Evolutionary conservation across 1,284 basidiomycete genomes (phyloP).

Genomic region (Melampsora abietis-canadensis): DNA sequence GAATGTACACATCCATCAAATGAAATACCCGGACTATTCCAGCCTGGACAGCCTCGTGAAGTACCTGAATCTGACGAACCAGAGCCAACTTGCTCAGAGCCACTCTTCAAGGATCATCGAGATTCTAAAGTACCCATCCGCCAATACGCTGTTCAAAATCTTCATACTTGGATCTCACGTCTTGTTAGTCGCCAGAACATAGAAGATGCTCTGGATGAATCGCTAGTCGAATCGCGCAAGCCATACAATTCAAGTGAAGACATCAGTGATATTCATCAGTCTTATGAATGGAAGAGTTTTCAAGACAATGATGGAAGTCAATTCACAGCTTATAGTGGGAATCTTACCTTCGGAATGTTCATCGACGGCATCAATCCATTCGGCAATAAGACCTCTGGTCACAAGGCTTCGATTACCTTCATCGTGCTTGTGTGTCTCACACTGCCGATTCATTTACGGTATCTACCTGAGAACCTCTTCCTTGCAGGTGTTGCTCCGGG

Average conservation of each 20-base stretch:
- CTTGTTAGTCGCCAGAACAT: background rate
- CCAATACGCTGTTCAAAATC: background rate
- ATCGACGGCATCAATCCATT: conserved; percentile 4
- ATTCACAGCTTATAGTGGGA: background rate
- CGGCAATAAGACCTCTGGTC: background rate
- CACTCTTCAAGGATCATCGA: background rate
- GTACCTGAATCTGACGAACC: background rate
- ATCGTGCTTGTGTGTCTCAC: background rate
- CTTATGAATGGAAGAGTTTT: background rate
- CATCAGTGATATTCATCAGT: background rate
- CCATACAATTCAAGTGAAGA: background rate
- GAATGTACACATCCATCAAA: too few species aligned
- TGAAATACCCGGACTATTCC: too few species aligned
- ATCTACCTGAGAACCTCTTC: conserved; percentile 44
- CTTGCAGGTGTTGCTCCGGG: conserved; percentile 54
- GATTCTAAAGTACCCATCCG: background rate
- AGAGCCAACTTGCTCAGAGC: background rate
- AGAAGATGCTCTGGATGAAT: background rate
- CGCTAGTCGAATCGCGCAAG: background rate
- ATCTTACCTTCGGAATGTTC: background rate
- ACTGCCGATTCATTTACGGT: conserved; percentile 44
- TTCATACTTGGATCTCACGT: background rate
- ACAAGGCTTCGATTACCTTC: background rate
- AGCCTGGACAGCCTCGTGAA: too few species aligned
- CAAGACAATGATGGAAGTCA: background rate